Percentiles rank a stretch among this genome's conserved stretches.
These are phyloP conservation scores for Penicillium frequentans DNA, from an alignment of 2,329 filamentous ascomycete species.

Conservation along the genomic window DNA sequence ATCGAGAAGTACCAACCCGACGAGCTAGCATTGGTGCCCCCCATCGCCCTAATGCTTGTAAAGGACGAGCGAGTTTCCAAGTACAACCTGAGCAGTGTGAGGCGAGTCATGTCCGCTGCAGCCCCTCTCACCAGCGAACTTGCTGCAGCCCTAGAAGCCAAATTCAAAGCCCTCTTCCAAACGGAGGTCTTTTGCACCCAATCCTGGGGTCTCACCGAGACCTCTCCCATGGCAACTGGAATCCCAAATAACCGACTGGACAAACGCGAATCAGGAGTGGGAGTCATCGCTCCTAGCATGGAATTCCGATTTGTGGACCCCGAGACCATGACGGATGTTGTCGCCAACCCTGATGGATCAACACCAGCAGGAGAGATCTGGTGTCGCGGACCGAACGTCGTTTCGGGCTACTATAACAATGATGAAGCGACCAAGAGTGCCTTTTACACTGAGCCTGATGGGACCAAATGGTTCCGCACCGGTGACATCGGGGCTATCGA, in stretches of 20 bases:
- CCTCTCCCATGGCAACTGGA: slow-evolving; percentile 17
- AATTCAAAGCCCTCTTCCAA: slow-evolving; percentile 9
- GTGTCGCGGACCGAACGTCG: slow-evolving; percentile 22
- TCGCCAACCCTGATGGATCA: slow-evolving; percentile 10
- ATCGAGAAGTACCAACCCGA: slow-evolving; percentile 19
- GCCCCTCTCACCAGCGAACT: slow-evolving; percentile 20
- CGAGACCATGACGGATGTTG: slow-evolving; percentile 17
- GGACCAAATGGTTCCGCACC: slow-evolving; percentile 21
- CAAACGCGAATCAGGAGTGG: slow-evolving; percentile 15
- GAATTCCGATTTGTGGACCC: slow-evolving; percentile 23
- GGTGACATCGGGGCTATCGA: slow-evolving; percentile 22
- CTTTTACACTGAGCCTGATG: slow-evolving; percentile 17
- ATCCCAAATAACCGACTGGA: slow-evolving; percentile 21
- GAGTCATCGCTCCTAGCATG: slow-evolving; percentile 20
- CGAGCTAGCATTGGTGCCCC: slow-evolving; percentile 18
- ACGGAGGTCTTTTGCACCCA: slow-evolving; percentile 21
- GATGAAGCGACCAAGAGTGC: slow-evolving; percentile 13
- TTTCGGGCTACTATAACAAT: slow-evolving; percentile 20
- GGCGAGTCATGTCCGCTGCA: slow-evolving; percentile 18
- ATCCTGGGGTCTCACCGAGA: slow-evolving; percentile 22
- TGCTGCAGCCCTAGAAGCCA: slow-evolving; percentile 14
- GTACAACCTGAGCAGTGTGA: slow-evolving; percentile 19
- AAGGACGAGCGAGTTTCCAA: slow-evolving; percentile 19
- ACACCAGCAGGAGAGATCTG: slow-evolving; percentile 19
- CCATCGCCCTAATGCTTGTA: slow-evolving; percentile 21